Evolutionary conservation across 352 stramenopile species (phyloP).

Genomic region (Pythium diclinum): DNA sequence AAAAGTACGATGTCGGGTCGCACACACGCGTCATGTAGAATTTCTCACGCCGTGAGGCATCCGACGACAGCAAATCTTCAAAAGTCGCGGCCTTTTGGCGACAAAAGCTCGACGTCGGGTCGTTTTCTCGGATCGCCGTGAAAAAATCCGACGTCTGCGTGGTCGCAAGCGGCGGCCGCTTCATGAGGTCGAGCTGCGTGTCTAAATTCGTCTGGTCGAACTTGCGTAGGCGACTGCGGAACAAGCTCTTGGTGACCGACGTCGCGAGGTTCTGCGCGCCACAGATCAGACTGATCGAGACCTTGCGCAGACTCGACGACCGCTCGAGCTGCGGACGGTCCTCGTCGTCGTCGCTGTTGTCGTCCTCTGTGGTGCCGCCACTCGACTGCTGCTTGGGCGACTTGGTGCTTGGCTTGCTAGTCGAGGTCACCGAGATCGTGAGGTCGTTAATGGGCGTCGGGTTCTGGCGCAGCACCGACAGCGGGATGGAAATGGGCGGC

Average conservation of each 20-base stretch:
- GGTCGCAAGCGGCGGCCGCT: constrained; percentile 39
- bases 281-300: constrained; percentile 75
- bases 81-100: constrained; percentile 68
- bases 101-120: constrained; percentile 80
- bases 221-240: constrained; percentile 62
- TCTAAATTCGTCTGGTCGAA: constrained; percentile 44
- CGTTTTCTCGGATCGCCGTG: constrained; percentile 77
- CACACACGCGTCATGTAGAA: constrained; percentile 83
- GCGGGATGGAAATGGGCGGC: constrained; percentile 76
- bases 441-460: constrained; percentile 49
- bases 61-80: constrained; percentile 72
- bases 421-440: constrained; percentile 14
- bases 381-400: neutral
- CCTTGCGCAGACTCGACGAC: constrained; percentile 46
- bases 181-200: constrained; percentile 73
- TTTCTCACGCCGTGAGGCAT: constrained; percentile 57
- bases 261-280: constrained; percentile 71
- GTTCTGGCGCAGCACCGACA: constrained; percentile 66
- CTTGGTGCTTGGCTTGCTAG: neutral
- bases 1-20: constrained; percentile 89
- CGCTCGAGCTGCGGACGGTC: neutral
- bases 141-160: constrained; percentile 69
- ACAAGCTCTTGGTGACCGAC: constrained; percentile 68
- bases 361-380: constrained; percentile 10
- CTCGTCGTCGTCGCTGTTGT: neutral